These are phyloP conservation scores for Amphicarpaea edgeworthii DNA, from an alignment of 306 rosid genomes.

Conservation along the genomic window DNA sequence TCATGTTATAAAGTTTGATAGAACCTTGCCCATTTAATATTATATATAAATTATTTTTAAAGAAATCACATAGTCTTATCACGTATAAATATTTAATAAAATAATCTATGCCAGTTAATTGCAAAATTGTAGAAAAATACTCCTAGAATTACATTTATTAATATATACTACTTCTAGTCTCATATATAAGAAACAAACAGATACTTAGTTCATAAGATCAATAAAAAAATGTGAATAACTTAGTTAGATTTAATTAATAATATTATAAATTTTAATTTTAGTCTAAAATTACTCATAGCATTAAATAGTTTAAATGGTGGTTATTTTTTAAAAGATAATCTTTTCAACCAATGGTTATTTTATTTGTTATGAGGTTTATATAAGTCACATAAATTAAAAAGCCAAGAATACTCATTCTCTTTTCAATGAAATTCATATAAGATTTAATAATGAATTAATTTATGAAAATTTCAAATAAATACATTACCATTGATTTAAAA, in stretches of 20 bases:
- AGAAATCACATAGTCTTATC: neutral
- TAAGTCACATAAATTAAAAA: neutral
- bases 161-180: too few relatives aligned
- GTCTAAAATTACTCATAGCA: too few relatives aligned
- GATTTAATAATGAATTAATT: neutral
- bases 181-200: too few relatives aligned
- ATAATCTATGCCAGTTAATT: neutral
- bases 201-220: too few relatives aligned
- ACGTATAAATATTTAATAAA: neutral
- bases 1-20: conserved; percentile 1
- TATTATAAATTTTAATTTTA: too few relatives aligned
- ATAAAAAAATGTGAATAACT: too few relatives aligned
- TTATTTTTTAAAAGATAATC: too few relatives aligned
- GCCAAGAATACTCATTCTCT: neutral
- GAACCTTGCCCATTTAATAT: neutral
- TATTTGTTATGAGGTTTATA: neutral
- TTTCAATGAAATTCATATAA: neutral
- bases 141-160: neutral
- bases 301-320: too few relatives aligned
- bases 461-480: neutral
- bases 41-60: neutral
- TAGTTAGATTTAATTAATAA: too few relatives aligned
- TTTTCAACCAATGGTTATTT: too few relatives aligned
- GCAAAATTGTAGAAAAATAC: neutral
- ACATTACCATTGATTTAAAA: neutral